Evolutionary conservation across 2,329 filamentous ascomycete species (phyloP).

Genomic region (Fusarium sp.): DNA sequence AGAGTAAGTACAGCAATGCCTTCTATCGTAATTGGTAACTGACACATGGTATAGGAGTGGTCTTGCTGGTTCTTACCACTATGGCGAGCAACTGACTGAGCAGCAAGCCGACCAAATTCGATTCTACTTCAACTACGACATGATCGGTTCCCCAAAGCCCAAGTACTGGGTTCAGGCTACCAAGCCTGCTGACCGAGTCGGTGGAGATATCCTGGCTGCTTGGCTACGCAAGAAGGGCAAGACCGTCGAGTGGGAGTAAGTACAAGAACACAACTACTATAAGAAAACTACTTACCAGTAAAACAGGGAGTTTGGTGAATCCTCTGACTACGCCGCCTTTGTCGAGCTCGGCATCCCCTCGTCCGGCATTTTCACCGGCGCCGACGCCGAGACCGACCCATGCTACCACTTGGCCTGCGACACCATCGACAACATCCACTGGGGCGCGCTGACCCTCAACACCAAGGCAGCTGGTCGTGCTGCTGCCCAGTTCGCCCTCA

Average conservation of each 20-base stretch:
- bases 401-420: constrained; percentile 60
- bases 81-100: constrained; percentile 53
- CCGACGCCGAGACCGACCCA: constrained; percentile 51
- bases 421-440: constrained; percentile 57
- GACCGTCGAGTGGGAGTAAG: constrained; percentile 51
- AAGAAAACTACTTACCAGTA: constrained; percentile 7
- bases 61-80: constrained; percentile 60
- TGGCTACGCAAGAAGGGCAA: constrained; percentile 55
- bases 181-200: constrained; percentile 55
- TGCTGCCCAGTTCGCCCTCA: constrained; percentile 59
- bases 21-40: constrained; percentile 1
- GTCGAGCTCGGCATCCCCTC: constrained; percentile 57
- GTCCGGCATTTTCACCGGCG: constrained; percentile 58
- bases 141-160: constrained; percentile 68
- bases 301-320: constrained; percentile 53
- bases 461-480: constrained; percentile 63
- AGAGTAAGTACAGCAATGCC: constrained; percentile 48
- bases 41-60: constrained; percentile 50
- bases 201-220: constrained; percentile 53
- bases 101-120: constrained; percentile 67
- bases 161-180: constrained; percentile 57
- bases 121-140: constrained; percentile 79
- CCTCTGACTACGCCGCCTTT: constrained; percentile 59
- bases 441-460: constrained; percentile 56
- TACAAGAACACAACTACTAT: rapidly evolving